Evolutionary conservation across 495 filamentous ascomycete genomes (phyloP).

Genomic region (Ramalina intermedia): DNA sequence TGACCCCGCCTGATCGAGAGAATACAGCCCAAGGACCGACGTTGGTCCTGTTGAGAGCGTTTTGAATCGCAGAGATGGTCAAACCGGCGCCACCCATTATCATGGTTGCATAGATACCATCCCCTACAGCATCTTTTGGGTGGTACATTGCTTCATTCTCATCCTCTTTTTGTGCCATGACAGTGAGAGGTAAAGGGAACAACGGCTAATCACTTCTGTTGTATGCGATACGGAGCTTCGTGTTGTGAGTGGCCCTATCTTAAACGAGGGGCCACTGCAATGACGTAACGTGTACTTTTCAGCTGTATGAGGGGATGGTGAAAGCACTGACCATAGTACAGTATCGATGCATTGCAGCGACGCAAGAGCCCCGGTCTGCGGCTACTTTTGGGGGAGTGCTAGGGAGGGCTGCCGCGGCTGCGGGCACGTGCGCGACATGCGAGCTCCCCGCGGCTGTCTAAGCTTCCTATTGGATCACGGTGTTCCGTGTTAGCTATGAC

Average conservation of each 20-base stretch:
- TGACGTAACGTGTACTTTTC: neutral
- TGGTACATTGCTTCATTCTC: slow-evolving; percentile 45
- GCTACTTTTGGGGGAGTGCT: no score
- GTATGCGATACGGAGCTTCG: no score
- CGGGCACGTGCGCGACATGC: no score
- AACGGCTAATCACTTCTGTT: no score
- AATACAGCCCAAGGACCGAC: slow-evolving; percentile 64
- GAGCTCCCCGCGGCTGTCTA: no score
- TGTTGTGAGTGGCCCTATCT: neutral
- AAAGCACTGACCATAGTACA: no score
- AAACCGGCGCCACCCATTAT: slow-evolving; percentile 54
- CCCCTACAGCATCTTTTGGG: slow-evolving; percentile 62
- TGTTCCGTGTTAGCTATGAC: neutral
- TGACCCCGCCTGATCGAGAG: slow-evolving; percentile 51
- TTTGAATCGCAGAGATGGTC: slow-evolving; percentile 64
- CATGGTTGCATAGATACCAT: slow-evolving; percentile 46
- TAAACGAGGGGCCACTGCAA: neutral
- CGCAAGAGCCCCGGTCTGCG: no score
- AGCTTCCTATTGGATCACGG: no score
- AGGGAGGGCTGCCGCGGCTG: no score
- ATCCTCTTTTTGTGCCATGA: slow-evolving; percentile 38
- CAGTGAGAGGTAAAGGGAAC: neutral
- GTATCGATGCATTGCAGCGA: no score
- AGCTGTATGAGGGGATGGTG: no score
- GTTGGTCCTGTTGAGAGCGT: slow-evolving; percentile 67